Percentiles rank a stretch among this genome's conserved stretches.
These are phyloP conservation scores for Chamaenerion angustifolium DNA, from an alignment of 345 rosid species.

Conservation along the genomic window DNA sequence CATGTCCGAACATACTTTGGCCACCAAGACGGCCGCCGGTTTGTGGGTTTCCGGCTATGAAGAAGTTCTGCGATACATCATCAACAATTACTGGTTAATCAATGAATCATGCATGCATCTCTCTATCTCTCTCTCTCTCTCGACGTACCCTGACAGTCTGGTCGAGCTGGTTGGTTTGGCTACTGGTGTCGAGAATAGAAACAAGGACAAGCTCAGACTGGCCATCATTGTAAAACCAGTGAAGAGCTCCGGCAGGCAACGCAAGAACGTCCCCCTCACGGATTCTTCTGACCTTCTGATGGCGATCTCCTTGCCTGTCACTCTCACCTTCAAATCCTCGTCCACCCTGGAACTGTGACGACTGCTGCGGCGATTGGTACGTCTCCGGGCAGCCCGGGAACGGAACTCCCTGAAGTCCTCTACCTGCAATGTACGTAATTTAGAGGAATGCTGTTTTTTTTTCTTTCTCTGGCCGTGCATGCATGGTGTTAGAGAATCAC, in stretches of 20 bases:
- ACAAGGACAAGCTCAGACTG: slow-evolving; percentile 19
- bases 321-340: background rate
- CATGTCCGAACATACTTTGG: background rate
- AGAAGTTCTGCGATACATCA: slow-evolving; percentile 21
- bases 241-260: slow-evolving; percentile 26
- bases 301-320: slow-evolving; percentile 6
- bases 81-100: background rate
- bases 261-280: slow-evolving; percentile 29
- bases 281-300: slow-evolving; percentile 23
- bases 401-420: slow-evolving; percentile 18
- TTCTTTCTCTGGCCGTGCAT: background rate
- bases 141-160: slow-evolving; percentile 19
- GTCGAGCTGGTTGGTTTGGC: slow-evolving; percentile 32
- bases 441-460: too few relatives aligned
- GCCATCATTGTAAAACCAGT: slow-evolving; percentile 39
- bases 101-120: background rate
- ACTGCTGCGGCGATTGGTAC: slow-evolving; percentile 13
- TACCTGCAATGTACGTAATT: slow-evolving; percentile 8
- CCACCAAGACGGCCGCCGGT: background rate
- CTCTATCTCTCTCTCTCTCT: background rate
- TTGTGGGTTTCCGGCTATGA: slow-evolving; percentile 37
- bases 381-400: slow-evolving; percentile 34
- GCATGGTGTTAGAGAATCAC: too few relatives aligned
- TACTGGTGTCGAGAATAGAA: slow-evolving; percentile 18
- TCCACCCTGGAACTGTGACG: background rate